A percentile compares a stretch with the other conserved stretches of the same genome.
These are phyloP conservation scores for Didymella exigua DNA, from an alignment of 2,329 filamentous ascomycete species.

Conservation along the genomic window DNA sequence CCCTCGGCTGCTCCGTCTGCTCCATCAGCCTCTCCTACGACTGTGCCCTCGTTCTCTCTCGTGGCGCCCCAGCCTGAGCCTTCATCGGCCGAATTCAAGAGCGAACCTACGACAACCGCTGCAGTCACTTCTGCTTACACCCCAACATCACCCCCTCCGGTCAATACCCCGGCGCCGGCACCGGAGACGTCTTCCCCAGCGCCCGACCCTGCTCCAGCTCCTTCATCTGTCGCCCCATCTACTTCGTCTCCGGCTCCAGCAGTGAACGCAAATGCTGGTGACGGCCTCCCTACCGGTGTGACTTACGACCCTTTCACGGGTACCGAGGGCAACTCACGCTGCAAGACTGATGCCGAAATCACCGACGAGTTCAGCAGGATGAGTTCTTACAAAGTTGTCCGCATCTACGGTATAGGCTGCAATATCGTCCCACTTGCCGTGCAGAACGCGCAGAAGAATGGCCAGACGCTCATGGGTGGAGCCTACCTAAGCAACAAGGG, in stretches of 20 bases:
- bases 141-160: constrained; percentile 1
- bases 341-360: constrained; percentile 70
- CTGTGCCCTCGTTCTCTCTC: constrained; percentile 14
- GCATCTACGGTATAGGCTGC: constrained; percentile 82
- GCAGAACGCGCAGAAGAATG: constrained; percentile 65
- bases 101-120: neutral
- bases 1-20: constrained; percentile 13
- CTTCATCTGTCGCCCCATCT: constrained; percentile 7
- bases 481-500: constrained; percentile 65
- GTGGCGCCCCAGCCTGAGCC: constrained; percentile 15
- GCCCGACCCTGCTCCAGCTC: neutral
- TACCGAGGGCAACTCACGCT: constrained; percentile 45
- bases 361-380: constrained; percentile 66
- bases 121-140: neutral
- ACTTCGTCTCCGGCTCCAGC: constrained; percentile 7
- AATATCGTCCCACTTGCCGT: constrained; percentile 70
- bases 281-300: constrained; percentile 36
- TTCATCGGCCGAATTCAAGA: constrained; percentile 9
- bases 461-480: constrained; percentile 75
- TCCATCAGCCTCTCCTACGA: constrained; percentile 8
- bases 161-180: neutral
- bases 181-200: neutral
- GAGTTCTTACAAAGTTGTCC: constrained; percentile 67
- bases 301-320: constrained; percentile 43
- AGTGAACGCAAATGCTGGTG: neutral